Conservation (phyloP, 202 grass and related monocot genomes). For the Schoenoplectus tabernaemontani region DNA sequence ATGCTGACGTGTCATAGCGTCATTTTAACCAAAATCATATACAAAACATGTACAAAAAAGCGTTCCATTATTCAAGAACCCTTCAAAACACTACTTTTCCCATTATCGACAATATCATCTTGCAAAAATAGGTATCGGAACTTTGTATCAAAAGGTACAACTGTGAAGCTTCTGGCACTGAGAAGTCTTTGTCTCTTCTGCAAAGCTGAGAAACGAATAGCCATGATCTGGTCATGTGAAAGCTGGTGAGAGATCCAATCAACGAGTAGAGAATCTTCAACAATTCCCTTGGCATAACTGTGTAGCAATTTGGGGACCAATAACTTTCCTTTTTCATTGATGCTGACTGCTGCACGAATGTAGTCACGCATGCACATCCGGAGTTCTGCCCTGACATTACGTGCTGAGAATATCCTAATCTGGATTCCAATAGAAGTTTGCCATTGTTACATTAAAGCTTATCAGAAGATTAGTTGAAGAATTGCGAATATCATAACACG, state of each 20-base stretch:
- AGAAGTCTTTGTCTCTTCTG: conserved; percentile 75
- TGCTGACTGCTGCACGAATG: conserved; percentile 65
- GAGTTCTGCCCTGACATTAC: conserved; percentile 61
- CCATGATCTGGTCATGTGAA: conserved; percentile 53
- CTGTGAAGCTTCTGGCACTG: conserved; percentile 45
- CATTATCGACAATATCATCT: conserved; percentile 30
- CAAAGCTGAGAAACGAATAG: conserved; percentile 41
- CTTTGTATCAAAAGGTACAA: conserved; percentile 57
- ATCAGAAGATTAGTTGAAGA: not conserved
- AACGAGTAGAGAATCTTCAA: conserved; percentile 72
- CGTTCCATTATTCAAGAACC: not conserved
- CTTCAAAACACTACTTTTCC: not conserved
- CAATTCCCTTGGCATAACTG: conserved; percentile 61
- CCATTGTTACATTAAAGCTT: not conserved
- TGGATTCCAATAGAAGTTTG: conserved; percentile 19
- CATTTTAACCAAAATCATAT: conserved; percentile 1
- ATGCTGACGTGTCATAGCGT: not conserved
- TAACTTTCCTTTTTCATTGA: conserved; percentile 73
- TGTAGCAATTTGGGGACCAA: conserved; percentile 84
- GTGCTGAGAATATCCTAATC: conserved; percentile 77
- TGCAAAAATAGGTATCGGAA: conserved; percentile 88
- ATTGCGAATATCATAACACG: not conserved
- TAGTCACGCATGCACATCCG: conserved; percentile 78
- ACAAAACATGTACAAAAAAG: conserved; percentile 24
- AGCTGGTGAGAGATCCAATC: conserved; percentile 94